Evolutionary conservation across 345 rosid genomes (phyloP), one percentile per base, ranked within the genome.

Genomic region (Dipteronia dyeriana): DNA sequence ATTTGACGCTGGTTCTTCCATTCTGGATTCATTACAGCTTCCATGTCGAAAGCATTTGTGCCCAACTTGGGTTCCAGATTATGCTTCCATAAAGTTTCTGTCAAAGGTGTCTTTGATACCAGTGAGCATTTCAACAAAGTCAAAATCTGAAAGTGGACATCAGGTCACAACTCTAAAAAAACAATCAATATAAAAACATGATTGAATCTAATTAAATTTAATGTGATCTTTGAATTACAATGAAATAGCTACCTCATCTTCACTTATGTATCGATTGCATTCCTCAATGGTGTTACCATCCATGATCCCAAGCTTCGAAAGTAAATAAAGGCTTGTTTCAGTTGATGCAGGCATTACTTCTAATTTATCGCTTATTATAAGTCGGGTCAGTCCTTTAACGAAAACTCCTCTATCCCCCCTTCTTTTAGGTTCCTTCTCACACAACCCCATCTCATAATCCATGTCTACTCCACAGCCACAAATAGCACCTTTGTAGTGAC

Each of bases 51-150:
- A 57, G 16, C 62, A 20, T 22, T 61, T 12, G 10, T 65, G 57
- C 7, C 56, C 7, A 26, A 65, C 31, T 45, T 22, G 11, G 51
- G 4, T 9, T 39, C 1, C 13, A 20, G 25, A 31, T 71, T 47
- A 1, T 54, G 23, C 64, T 62, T 25, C 38, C 79, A 53, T 34
- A 79, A 23, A 38, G 70, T 67, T 34, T 72, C 72, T 9, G 78
- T 76, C 72, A 80, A 63, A 19, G 83, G 76, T 54, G 45, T 57
- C 70, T 59, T 80, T 9, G 77, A 77, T 41, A 70, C 61, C 16
- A 83, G 19, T 22, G 73, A 77, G 51, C 73, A 38, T 14, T 69
- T 59, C 31, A 80, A 54, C 76, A 83, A 49, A 47, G 71, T n/a
- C 25, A 70, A 19, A 34, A 75, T 75, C 83, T 83, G 75, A 73